phyloP scores from a whole-genome alignment of 2,329 filamentous ascomycete species.

The Amauroascus niger region DNA sequence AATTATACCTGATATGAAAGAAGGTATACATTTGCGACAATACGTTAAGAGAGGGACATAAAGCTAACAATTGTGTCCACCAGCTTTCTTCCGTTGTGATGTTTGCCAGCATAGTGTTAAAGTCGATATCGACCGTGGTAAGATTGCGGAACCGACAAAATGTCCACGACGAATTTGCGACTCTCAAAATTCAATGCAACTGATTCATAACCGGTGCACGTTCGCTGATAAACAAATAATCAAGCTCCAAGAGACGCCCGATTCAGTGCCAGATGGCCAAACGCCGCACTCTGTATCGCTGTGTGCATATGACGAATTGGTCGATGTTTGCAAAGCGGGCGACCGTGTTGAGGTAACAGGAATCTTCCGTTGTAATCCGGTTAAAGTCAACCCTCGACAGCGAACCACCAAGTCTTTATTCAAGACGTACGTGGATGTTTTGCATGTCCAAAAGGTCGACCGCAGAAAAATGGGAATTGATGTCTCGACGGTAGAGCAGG shows the following conservation, averaged over 20 bases:
- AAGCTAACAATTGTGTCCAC: conserved; percentile 8
- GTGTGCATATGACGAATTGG: conserved; percentile 91
- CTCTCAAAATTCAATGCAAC: conserved; percentile 92
- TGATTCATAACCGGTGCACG: conserved; percentile 87
- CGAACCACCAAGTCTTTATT: conserved; percentile 88
- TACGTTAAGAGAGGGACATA: conserved; percentile 5
- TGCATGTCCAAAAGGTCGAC: conserved; percentile 95
- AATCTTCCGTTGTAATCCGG: conserved; percentile 89
- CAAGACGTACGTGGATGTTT: conserved; percentile 93
- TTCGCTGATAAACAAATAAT: conserved; percentile 99
- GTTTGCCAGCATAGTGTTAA: conserved; percentile 85
- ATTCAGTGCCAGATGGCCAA: conserved; percentile 87
- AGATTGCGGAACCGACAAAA: conserved; percentile 85
- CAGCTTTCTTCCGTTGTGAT: conserved; percentile 89
- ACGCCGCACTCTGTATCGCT: conserved; percentile 95
- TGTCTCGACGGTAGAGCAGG: conserved; percentile 73
- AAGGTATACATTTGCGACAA: conserved; percentile 41
- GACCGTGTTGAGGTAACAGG: conserved; percentile 92
- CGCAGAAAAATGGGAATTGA: conserved; percentile 90
- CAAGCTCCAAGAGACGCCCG: conserved; percentile 94
- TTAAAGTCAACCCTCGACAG: conserved; percentile 88
- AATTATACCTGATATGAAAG: conserved; percentile 98
- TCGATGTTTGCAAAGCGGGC: conserved; percentile 96
- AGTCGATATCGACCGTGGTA: conserved; percentile 87
- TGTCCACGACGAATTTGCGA: conserved; percentile 76